Evolutionary conservation across 257 asterid species (phyloP), one percentile per base, ranked within the genome.

Genomic region (Fraxinus quadrangulata): DNA sequence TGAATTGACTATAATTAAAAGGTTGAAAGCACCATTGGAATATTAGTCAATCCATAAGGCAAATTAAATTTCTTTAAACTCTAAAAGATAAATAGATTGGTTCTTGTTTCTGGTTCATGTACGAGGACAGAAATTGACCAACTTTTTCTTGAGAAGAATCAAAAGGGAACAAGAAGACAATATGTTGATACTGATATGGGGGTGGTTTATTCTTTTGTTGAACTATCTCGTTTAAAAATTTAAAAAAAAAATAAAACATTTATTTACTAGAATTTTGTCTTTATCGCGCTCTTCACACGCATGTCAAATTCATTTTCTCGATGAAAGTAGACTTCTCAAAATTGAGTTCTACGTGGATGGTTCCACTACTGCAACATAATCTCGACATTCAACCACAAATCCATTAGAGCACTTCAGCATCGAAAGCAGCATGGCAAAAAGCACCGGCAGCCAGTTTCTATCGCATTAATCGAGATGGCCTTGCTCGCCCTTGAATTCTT

Each of bases 21-120:
- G 67, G 67, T 21, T 0, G 23, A 51, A 5, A 51, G 23, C 23
- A 51, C 23, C 23, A 51, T 42, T 42, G 51, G 4, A 19, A 17
- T 1, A 51, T 51, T 37, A 51, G 63, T 51, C 61, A 51, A 51
- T 19, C 63, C 6, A 21, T 6, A 59, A 59, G 4, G 67, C 67
- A 21, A 59, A 59, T 21, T n/a, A 59, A 7, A 56, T 56, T 56
- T 56, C 14, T 56, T 10, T 56, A 36, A 8, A 26, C 30, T 31
- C 34, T 31, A 21, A 59, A 59, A 21, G 28, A 59, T n/a, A 17
- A 51, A 0, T 17, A 19, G 65, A 6, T 59, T 23, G 67, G 30
- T 59, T 59, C 31, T 59, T 59, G 67, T 21, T 59, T 59, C 67
- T 61, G 67, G 33, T 61, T 61, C 67, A 61, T 61, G 67, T 3